Percentiles rank a stretch among this genome's conserved stretches.
Evolutionary conservation across 1,284 basidiomycete genomes (phyloP).

Genomic region (Apiotrichum sp.): DNA sequence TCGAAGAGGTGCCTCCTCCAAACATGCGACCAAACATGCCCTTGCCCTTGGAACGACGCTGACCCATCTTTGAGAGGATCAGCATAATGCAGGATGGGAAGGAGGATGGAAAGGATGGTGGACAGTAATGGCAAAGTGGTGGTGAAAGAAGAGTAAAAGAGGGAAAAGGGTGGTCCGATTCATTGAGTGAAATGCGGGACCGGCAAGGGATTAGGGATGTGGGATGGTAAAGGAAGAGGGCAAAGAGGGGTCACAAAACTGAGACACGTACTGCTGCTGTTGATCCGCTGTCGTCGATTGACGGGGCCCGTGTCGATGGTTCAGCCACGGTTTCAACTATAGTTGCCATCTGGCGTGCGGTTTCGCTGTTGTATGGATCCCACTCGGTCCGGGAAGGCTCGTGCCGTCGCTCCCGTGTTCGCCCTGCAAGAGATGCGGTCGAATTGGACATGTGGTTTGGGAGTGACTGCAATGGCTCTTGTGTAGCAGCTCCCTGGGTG

Average conservation of each 20-base stretch:
- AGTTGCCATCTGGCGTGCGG: constrained; percentile 21
- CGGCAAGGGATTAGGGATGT: not conserved
- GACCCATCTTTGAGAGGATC: not conserved
- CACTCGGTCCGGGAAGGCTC: not conserved
- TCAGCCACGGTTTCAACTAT: constrained; percentile 24
- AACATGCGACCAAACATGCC: constrained; percentile 47
- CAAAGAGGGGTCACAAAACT: not conserved
- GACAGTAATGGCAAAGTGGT: too few relatives aligned
- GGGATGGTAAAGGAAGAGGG: not conserved
- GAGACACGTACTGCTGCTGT: not conserved
- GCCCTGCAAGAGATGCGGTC: not conserved
- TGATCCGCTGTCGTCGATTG: constrained; percentile 22
- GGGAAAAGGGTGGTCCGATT: not conserved
- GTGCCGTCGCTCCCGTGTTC: not conserved
- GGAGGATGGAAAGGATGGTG: not conserved
- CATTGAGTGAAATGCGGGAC: not conserved
- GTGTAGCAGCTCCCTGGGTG: too few relatives aligned
- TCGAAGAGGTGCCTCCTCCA: constrained; percentile 20
- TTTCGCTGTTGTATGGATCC: constrained; percentile 1
- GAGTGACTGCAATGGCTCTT: not conserved
- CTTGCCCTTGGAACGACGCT: constrained; percentile 26
- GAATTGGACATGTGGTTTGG: not conserved
- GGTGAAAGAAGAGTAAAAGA: not conserved
- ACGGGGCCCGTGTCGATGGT: constrained; percentile 12
- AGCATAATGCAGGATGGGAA: not conserved